Conservation (phyloP, 108 stramenopile species). For the Bacterosira constricta region DNA sequence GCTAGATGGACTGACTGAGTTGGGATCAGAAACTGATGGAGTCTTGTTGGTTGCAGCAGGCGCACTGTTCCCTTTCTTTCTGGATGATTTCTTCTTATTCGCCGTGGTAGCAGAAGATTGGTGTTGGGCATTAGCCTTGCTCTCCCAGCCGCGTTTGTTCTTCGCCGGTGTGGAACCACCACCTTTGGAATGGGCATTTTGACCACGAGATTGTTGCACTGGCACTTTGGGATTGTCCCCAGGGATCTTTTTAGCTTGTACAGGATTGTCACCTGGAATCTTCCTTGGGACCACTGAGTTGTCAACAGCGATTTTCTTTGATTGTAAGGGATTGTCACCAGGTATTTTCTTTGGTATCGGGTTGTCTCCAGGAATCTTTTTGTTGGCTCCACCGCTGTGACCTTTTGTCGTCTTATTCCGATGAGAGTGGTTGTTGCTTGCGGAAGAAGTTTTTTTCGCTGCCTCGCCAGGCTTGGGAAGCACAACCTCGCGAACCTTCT, state of each 20-base stretch:
- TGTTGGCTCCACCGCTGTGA: not conserved
- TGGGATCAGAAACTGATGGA: slow-evolving; percentile 13
- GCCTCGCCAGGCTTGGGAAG: slow-evolving; percentile 15
- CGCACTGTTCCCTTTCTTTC: slow-evolving; percentile 6
- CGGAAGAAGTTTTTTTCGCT: slow-evolving; percentile 18
- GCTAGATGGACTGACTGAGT: slow-evolving; percentile 12
- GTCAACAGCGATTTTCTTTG: slow-evolving; percentile 28
- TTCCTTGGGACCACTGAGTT: slow-evolving; percentile 3
- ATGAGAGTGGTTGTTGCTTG: not conserved
- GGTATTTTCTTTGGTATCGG: slow-evolving; percentile 38
- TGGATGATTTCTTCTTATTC: slow-evolving; percentile 21
- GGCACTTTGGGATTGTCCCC: slow-evolving; percentile 48
- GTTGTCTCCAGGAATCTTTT: slow-evolving; percentile 21
- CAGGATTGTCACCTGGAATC: slow-evolving; percentile 23
- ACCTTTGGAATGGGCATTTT: slow-evolving; percentile 2
- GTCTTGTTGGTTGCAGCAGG: slow-evolving; percentile 6
- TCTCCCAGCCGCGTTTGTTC: slow-evolving; percentile 76
- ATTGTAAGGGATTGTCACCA: slow-evolving; percentile 48
- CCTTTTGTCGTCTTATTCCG: not conserved
- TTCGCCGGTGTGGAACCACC: slow-evolving; percentile 17
- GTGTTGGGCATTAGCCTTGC: slow-evolving; percentile 24
- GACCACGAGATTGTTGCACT: slow-evolving; percentile 35
- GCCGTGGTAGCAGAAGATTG: slow-evolving; percentile 6
- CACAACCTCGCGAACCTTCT: slow-evolving; percentile 21
- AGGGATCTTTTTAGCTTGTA: slow-evolving; percentile 33